These are phyloP conservation scores for Gelatoporia subvermispora DNA, from an alignment of 768 basidiomycete genomes.

Conservation along the genomic window DNA sequence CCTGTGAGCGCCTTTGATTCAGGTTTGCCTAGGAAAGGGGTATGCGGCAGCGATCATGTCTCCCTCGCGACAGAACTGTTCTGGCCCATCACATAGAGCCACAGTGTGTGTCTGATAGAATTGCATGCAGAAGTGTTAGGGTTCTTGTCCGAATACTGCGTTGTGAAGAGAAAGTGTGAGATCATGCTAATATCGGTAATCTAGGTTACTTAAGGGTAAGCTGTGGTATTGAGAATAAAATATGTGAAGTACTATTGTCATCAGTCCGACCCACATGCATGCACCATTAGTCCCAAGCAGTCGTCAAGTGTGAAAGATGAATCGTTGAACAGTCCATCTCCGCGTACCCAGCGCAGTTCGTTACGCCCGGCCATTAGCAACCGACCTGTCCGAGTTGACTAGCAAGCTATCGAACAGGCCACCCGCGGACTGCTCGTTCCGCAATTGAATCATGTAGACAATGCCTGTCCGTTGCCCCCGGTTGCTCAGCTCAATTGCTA, in stretches of 20 bases:
- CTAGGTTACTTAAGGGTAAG: conserved; percentile 1
- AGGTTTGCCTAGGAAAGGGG: conserved; percentile 74
- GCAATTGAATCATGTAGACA: conserved; percentile 94
- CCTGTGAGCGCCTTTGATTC: conserved; percentile 49
- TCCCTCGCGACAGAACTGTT: conserved; percentile 66
- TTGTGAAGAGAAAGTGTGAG: background rate
- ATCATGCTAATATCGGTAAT: conserved; percentile 1
- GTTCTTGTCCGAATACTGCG: background rate
- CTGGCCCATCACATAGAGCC: conserved; percentile 12
- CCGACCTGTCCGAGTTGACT: conserved; percentile 75
- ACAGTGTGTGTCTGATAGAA: no score
- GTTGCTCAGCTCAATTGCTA: conserved; percentile 94
- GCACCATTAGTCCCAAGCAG: no score
- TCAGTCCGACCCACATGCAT: no score
- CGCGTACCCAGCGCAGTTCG: no score
- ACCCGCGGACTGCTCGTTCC: conserved; percentile 81
- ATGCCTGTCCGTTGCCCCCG: conserved; percentile 88
- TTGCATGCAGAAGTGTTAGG: background rate
- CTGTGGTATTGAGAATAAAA: conserved; percentile 1
- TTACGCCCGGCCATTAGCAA: background rate
- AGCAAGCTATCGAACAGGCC: conserved; percentile 85
- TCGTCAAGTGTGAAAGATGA: no score
- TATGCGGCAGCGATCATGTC: conserved; percentile 87
- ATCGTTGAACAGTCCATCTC: no score
- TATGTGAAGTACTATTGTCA: background rate